Conservation (phyloP, 441 rosid genomes). For the Omphalea diandra region DNA sequence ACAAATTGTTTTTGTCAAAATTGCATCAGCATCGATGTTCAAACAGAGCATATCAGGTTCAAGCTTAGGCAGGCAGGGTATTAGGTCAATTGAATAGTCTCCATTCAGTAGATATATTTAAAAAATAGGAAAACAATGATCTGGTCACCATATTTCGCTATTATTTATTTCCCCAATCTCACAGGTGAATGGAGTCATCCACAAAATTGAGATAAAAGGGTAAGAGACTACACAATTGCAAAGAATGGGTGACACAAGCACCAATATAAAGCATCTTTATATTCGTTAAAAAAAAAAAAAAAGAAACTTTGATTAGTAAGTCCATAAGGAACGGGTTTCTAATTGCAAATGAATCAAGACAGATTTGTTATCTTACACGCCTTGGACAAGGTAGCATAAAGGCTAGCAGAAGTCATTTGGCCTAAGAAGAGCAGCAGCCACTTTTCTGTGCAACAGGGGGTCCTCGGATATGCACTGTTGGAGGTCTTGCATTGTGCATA, state of each 20-base stretch:
- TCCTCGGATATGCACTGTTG: slow-evolving; percentile 3
- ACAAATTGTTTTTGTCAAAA: too few species aligned
- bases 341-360: background rate
- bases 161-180: too few species aligned
- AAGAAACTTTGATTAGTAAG: too few species aligned
- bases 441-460: slow-evolving; percentile 1
- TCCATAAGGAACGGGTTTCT: background rate
- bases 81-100: too few species aligned
- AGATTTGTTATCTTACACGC: background rate
- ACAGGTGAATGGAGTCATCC: background rate
- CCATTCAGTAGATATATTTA: too few species aligned
- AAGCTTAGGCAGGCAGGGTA: too few species aligned
- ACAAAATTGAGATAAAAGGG: background rate
- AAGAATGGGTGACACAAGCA: background rate
- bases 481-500: background rate
- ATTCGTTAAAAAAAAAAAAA: too few species aligned
- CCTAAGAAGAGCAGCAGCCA: slow-evolving; percentile 3
- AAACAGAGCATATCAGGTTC: too few species aligned
- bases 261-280: background rate
- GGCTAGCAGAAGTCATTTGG: background rate
- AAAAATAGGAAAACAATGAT: too few species aligned
- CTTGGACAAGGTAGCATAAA: background rate
- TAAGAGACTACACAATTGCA: background rate
- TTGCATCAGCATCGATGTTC: too few species aligned
- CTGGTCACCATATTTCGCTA: background rate